Evolutionary conservation across 148 eudicot genomes (phyloP).

Genomic region (Euryodendron excelsum): DNA sequence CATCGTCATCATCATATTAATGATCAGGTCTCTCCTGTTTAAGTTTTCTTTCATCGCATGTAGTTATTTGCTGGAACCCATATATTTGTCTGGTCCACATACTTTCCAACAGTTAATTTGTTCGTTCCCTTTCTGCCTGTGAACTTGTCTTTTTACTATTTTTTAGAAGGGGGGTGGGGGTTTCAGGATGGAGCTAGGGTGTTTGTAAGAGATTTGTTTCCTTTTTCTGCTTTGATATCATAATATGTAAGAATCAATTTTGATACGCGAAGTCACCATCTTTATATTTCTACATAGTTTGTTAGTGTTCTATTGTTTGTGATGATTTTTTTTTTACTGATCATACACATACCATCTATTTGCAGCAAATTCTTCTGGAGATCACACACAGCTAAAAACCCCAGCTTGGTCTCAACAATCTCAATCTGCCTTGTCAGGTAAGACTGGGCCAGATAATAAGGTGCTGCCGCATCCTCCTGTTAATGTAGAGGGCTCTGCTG

Average conservation of each 20-base stretch:
- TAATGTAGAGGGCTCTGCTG: constrained; percentile 33
- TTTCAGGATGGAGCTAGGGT: too few species aligned
- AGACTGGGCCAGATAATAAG: constrained; percentile 47
- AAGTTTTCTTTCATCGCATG: background rate
- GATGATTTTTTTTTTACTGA: background rate
- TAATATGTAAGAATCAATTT: background rate
- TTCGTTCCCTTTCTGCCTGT: too few species aligned
- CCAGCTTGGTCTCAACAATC: constrained; percentile 53
- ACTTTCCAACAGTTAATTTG: background rate
- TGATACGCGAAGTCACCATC: background rate
- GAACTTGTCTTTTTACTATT: background rate
- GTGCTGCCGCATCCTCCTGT: constrained; percentile 31
- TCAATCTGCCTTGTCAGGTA: constrained; percentile 40
- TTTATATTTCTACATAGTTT: background rate
- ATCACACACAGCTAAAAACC: constrained; percentile 40
- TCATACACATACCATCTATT: constrained; percentile 7
- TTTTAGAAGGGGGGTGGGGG: background rate
- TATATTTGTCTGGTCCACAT: background rate
- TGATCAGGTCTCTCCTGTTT: background rate
- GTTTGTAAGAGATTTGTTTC: constrained; percentile 2
- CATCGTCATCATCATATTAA: too few species aligned
- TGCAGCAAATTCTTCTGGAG: constrained; percentile 44
- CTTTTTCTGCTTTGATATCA: background rate
- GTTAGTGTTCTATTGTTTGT: background rate
- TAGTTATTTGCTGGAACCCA: background rate